Evolutionary conservation across 495 filamentous ascomycete species (phyloP).

Genomic region (Astrothelium macrocarpum): DNA sequence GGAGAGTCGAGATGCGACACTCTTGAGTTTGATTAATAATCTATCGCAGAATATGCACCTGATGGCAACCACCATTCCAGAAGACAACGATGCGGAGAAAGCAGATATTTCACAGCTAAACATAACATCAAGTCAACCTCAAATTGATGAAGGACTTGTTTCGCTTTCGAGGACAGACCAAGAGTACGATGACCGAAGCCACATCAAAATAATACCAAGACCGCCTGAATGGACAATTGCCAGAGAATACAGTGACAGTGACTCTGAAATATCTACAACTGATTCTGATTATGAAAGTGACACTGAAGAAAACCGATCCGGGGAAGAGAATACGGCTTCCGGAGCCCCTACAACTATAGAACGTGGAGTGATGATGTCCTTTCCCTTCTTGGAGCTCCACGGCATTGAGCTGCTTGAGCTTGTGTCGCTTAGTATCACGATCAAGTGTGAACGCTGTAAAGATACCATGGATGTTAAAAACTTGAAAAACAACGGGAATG

Average conservation of each 20-base stretch:
- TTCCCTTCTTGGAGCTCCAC: slow-evolving; percentile 72
- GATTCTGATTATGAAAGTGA: slow-evolving; percentile 31
- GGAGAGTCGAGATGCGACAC: slow-evolving; percentile 47
- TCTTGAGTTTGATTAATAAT: slow-evolving; percentile 71
- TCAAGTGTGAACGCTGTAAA: slow-evolving; percentile 83
- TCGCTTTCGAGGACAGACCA: background rate
- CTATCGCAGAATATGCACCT: slow-evolving; percentile 63
- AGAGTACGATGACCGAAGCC: slow-evolving; percentile 42
- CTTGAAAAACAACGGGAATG: slow-evolving; percentile 41
- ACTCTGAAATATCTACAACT: slow-evolving; percentile 8
- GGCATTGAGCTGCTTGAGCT: slow-evolving; percentile 75
- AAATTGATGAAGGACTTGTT: background rate
- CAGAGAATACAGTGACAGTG: slow-evolving; percentile 12
- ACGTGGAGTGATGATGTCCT: slow-evolving; percentile 67
- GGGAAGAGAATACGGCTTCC: slow-evolving; percentile 23
- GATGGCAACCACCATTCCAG: slow-evolving; percentile 38
- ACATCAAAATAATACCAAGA: slow-evolving; percentile 67
- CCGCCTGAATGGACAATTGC: slow-evolving; percentile 68
- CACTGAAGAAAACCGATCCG: slow-evolving; percentile 35
- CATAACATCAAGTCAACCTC: background rate
- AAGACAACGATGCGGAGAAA: no score
- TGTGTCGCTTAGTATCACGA: slow-evolving; percentile 52
- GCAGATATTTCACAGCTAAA: background rate
- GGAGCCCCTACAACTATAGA: slow-evolving; percentile 32
- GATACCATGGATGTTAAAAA: slow-evolving; percentile 61